Evolutionary conservation across 805 yeast species (phyloP).

Genomic region (Wickerhamomyces chambardii): DNA sequence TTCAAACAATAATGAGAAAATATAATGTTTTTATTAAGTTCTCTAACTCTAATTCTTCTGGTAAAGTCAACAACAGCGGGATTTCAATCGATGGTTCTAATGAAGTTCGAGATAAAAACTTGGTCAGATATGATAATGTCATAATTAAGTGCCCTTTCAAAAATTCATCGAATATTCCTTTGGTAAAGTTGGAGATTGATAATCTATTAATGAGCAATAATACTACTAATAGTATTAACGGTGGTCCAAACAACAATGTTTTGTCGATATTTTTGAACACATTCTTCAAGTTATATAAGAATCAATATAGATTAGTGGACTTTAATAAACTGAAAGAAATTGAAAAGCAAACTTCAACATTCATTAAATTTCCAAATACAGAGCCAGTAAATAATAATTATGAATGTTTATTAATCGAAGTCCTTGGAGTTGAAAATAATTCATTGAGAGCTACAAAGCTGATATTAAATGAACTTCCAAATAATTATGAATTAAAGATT

Average conservation of each 20-base stretch:
- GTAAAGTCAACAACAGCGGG: too few relatives aligned
- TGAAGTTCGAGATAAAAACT: slow-evolving; percentile 35
- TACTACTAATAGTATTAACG: too few relatives aligned
- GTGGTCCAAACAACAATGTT: too few relatives aligned
- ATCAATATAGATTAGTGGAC: slow-evolving; percentile 56
- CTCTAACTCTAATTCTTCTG: too few relatives aligned
- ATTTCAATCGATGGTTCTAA: too few relatives aligned
- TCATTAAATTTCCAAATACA: slow-evolving; percentile 39
- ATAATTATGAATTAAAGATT: slow-evolving; percentile 48
- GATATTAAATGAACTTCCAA: slow-evolving; percentile 41
- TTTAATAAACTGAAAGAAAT: slow-evolving; percentile 41
- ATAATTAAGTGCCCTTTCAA: slow-evolving; percentile 89
- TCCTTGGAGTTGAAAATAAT: slow-evolving; percentile 58
- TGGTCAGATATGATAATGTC: slow-evolving; percentile 69
- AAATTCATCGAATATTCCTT: slow-evolving; percentile 59
- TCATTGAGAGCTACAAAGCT: slow-evolving; percentile 50
- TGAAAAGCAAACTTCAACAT: slow-evolving; percentile 47
- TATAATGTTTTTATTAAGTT: slow-evolving; percentile 93
- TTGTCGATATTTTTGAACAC: slow-evolving; percentile 44
- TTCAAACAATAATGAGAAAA: slow-evolving; percentile 89
- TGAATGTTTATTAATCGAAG: slow-evolving; percentile 27
- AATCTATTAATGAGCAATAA: slow-evolving; percentile 45
- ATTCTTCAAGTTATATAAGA: slow-evolving; percentile 42
- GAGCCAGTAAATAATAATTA: too few relatives aligned
- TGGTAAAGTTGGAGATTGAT: slow-evolving; percentile 69